phyloP scores from a whole-genome alignment of 2,329 filamentous ascomycete genomes.

The Teratosphaeria zuluensis region DNA sequence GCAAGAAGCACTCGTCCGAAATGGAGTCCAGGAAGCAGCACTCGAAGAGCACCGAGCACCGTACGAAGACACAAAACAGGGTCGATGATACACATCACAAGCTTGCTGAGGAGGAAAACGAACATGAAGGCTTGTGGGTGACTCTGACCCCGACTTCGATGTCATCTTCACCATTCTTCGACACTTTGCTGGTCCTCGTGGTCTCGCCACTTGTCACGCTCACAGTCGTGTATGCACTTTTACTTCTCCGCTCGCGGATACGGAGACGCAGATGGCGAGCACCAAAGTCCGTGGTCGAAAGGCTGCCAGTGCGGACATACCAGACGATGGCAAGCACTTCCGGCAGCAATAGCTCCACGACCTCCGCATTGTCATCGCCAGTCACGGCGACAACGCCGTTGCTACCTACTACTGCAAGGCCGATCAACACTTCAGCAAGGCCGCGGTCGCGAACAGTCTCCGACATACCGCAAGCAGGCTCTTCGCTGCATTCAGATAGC shows the following conservation, averaged over 20 bases:
- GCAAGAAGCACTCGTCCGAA: background rate
- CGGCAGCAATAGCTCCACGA: constrained; percentile 43
- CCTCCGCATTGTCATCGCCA: constrained; percentile 17
- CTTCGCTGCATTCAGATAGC: constrained; percentile 16
- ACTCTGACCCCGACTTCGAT: constrained; percentile 82
- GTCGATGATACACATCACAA: constrained; percentile 1
- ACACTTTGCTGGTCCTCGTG: constrained; percentile 92
- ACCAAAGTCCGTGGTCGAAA: constrained; percentile 92
- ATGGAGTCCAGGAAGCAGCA: constrained; percentile 3
- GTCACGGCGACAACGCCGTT: constrained; percentile 60
- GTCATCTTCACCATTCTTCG: constrained; percentile 86
- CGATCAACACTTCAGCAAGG: constrained; percentile 40
- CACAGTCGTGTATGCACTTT: constrained; percentile 81
- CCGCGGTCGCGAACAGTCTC: constrained; percentile 59
- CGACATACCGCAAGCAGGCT: constrained; percentile 38
- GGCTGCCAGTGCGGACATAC: constrained; percentile 89
- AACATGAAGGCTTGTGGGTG: constrained; percentile 82
- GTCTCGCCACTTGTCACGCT: constrained; percentile 87
- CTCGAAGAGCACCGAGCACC: constrained; percentile 1
- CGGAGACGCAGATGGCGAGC: constrained; percentile 85
- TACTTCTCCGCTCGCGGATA: constrained; percentile 80
- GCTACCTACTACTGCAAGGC: constrained; percentile 43
- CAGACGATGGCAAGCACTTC: constrained; percentile 65
- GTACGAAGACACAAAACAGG: background rate
- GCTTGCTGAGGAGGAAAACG: background rate